Base-by-base conservation (phyloP, 768 basidiomycete species). In the Lactarius vividus region DNA sequence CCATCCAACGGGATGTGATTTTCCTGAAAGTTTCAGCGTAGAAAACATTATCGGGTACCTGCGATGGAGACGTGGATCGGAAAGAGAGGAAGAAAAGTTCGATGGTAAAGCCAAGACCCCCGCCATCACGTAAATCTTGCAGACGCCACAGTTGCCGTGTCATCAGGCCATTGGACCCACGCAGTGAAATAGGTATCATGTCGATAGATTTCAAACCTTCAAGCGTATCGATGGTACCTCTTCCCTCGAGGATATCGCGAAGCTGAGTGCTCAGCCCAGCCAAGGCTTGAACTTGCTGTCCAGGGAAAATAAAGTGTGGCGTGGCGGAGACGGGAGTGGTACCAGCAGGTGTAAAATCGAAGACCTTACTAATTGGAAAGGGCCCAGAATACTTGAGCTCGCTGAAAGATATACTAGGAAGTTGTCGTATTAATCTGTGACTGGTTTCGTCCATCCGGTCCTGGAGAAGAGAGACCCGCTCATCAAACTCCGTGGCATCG, bases 1-100 rank as follows among this genome's bases (percentile, higher is more conserved):
- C 20, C 42, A 6, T 16, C 59, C 53, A 60, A 8, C 26, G 3
- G 2, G 53, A 60, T 11, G 26, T 59, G 13, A 65, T 65, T 3
- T 6, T 29, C 4, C 33, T 11, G 28, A 64, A 64, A 1, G 63
- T 59, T 1, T 23, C 18, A 3, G 28, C 1, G 28, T 37, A 65
- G 26, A 37, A 29, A 10, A 28, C 53, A 1, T 9, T 8, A 33
- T 58, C 20, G 18, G 18, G 23, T 9, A 60, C 52, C 42, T 7
- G 3, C 2, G 42, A 57, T 33, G 16, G 28, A 23, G 54, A 35
- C 20, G 11, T 29, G 11, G 37, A 28, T 31, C 57, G 31, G n/a
- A 54, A 23, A 18, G 57, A 10, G 29, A 64, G 57, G 57, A 64
- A 64, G n/a, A 59, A 59, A 23, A 64, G 57, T 16, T 64, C 63